Base-by-base conservation (phyloP, 768 basidiomycete species). In the Leccinum disarticulatum region DNA sequence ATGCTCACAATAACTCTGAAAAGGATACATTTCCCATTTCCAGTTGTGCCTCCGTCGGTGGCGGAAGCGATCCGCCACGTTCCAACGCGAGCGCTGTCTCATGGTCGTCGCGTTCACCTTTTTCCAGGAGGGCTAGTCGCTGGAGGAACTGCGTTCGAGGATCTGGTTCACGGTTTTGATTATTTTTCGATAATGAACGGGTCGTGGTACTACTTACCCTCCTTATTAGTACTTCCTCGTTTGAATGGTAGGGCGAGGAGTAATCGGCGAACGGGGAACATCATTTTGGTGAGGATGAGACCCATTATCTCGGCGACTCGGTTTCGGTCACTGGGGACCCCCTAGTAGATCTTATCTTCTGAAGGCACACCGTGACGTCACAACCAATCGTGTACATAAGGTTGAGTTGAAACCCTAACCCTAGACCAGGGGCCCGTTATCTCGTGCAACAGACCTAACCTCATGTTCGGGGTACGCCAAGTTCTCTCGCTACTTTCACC, bases 61-160 rank as follows among this genome's bases (percentile, higher is more conserved):
- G 54, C 3, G 68, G 72, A 51, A 72, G 56, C 1, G 55, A 7
- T 25, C 56, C 56, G 1, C 75, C 78, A 3, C 70, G 67, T 41
- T 74, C 60, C 15, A 81, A 58, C 1, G 80, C 77, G 41, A 78
- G 63, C 14, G 67, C 67, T 30, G 64, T 31, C 6, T 49, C 8
- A 15, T 66, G 15, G 11, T 68, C 67, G 22, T 69, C 67, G 3
- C 38, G 55, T 52, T 69, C 64, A 5, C 52, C 64, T 6, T 7
- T 3, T 47, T 68, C 64, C n/a, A 69, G 28, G 17, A 68, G 48
- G 2, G 54, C 60, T 13, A 69, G 22, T 25, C 27, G 36, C 14
- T 52, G 27, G 50, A 66, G 25, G 38, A 58, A 41, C 28, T 52
- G 6, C 17, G 0, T 17, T 38, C 54, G 54, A 8, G 66, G 38